Percentiles rank a stretch among this genome's conserved stretches.
Evolutionary conservation across 306 rosid species (phyloP).

Genomic region (Senna siamea): DNA sequence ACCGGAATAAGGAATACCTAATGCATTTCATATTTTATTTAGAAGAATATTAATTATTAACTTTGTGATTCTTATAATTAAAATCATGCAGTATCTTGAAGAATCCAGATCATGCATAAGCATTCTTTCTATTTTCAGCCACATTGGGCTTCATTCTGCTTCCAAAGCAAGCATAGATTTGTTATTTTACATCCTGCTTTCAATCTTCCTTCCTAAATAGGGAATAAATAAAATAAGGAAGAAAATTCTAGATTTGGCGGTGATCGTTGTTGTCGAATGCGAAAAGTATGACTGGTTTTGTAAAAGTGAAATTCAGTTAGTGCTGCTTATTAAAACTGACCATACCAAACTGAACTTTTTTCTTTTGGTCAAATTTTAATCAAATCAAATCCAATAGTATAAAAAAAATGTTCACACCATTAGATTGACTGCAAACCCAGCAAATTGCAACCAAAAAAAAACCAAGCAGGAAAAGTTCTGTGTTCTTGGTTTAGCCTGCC

Average conservation of each 20-base stretch:
- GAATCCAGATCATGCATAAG: not conserved
- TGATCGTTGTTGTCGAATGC: slow-evolving; percentile 40
- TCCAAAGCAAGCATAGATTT: not conserved
- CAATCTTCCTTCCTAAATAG: not conserved
- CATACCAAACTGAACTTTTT: too few species aligned
- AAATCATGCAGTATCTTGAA: not conserved
- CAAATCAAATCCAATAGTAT: too few species aligned
- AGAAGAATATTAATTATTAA: not conserved
- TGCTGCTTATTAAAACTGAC: not conserved
- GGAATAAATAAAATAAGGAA: not conserved
- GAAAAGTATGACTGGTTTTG: slow-evolving; percentile 9
- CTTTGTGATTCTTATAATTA: not conserved
- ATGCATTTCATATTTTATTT: not conserved
- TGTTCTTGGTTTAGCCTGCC: not conserved
- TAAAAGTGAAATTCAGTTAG: not conserved
- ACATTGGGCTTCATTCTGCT: not conserved
- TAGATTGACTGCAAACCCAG: not conserved
- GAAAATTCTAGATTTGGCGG: slow-evolving; percentile 15
- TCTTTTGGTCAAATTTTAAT: too few species aligned
- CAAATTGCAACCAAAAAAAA: not conserved
- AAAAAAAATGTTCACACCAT: not conserved
- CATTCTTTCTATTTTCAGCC: too few species aligned
- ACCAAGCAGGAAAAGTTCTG: not conserved
- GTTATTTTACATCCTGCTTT: slow-evolving; percentile 3
- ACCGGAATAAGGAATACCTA: not conserved